Percentiles rank a stretch among this genome's conserved stretches.
phyloP scores from a whole-genome alignment of 164 flowering plant genomes.

The Tetracentron sinense region DNA sequence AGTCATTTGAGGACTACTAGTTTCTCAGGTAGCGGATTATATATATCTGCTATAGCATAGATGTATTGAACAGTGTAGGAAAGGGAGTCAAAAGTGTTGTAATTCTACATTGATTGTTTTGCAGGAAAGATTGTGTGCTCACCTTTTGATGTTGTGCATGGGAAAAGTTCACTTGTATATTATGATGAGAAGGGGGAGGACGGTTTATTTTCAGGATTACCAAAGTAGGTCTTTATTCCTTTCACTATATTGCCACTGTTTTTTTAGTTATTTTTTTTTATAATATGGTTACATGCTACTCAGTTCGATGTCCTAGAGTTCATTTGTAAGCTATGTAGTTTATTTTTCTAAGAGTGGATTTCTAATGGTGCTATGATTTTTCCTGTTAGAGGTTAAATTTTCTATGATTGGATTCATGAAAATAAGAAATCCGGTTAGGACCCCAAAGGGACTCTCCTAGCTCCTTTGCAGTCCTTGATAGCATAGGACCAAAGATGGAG shows the following conservation, averaged over 20 bases:
- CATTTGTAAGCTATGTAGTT: too few species aligned
- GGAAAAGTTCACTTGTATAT: conserved; percentile 80
- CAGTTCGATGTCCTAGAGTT: background rate
- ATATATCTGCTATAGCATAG: background rate
- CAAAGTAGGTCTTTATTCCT: conserved; percentile 53
- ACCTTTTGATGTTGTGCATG: conserved; percentile 91
- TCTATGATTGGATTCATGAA: too few species aligned
- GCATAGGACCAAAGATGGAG: too few species aligned
- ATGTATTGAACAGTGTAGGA: background rate
- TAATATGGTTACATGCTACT: background rate
- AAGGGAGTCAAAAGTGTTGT: background rate
- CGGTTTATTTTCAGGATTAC: conserved; percentile 69
- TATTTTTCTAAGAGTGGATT: too few species aligned
- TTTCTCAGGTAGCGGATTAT: background rate
- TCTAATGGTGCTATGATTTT: too few species aligned
- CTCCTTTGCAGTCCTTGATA: too few species aligned
- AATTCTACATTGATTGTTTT: conserved; percentile 5
- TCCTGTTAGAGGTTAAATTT: too few species aligned
- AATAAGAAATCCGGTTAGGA: too few species aligned
- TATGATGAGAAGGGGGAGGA: conserved; percentile 83
- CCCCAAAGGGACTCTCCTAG: too few species aligned
- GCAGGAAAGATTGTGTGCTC: conserved; percentile 87
- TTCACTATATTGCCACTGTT: too few species aligned
- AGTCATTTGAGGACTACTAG: background rate
- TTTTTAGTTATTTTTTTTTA: background rate